Evolutionary conservation across 1,284 basidiomycete species (phyloP).

Genomic region (Ustilago trichophora): DNA sequence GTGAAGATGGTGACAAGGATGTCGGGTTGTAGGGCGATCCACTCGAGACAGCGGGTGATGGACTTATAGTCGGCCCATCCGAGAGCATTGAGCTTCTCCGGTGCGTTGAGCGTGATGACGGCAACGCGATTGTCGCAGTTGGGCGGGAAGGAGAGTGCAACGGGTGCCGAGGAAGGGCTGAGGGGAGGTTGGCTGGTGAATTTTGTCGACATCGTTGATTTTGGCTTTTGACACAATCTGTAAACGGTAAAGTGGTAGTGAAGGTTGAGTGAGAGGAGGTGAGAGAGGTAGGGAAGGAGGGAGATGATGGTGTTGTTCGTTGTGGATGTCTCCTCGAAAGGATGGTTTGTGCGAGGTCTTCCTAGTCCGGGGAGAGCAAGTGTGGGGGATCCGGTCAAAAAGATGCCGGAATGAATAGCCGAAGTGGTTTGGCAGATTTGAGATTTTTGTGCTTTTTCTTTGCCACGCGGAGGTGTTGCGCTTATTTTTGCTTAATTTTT

Average conservation of each 20-base stretch:
- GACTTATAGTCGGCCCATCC: slow-evolving; percentile 20
- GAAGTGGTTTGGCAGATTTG: slow-evolving; percentile 5
- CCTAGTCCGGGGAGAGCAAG: too few species aligned
- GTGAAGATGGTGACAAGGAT: slow-evolving; percentile 49
- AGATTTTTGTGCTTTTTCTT: too few species aligned
- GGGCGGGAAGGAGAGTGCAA: slow-evolving; percentile 43
- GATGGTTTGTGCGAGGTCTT: too few species aligned
- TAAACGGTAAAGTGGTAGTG: too few species aligned
- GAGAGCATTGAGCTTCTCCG: slow-evolving; percentile 46
- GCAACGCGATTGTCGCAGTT: slow-evolving; percentile 44
- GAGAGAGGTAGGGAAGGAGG: too few species aligned
- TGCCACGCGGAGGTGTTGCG: slow-evolving; percentile 8
- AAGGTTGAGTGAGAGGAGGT: too few species aligned
- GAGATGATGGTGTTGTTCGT: too few species aligned
- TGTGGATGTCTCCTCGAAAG: too few species aligned
- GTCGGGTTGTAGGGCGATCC: slow-evolving; percentile 40
- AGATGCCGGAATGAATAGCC: slow-evolving; percentile 24
- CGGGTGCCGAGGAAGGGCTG: slow-evolving; percentile 16
- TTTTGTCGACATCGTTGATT: slow-evolving; percentile 1
- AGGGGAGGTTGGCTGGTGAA: slow-evolving; percentile 30
- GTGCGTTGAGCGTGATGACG: slow-evolving; percentile 40
- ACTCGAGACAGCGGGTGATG: slow-evolving; percentile 41
- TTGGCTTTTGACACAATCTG: too few species aligned
- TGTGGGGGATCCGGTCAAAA: slow-evolving; percentile 4
- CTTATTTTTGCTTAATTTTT: neutral